phyloP scores from a whole-genome alignment of 345 rosid species.

The Microthlaspi erraticum region DNA sequence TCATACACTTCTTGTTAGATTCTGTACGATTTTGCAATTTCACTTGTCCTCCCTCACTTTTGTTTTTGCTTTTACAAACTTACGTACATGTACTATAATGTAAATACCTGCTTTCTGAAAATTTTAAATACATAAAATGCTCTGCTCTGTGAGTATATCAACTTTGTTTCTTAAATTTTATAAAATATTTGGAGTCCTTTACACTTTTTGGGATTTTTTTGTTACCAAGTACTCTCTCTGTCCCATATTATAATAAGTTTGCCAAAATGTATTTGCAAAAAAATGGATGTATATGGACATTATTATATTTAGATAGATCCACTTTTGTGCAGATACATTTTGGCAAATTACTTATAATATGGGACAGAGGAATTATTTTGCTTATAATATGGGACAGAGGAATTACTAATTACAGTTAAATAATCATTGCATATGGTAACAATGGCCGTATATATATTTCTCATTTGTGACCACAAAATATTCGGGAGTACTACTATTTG shows the following conservation, averaged over 20 bases:
- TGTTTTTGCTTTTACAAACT: background rate
- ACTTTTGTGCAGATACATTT: no score
- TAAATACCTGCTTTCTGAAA: background rate
- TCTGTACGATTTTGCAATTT: constrained; percentile 19
- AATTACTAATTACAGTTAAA: no score
- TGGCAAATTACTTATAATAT: no score
- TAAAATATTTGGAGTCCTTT: background rate
- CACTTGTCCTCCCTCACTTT: background rate
- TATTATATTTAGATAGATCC: no score
- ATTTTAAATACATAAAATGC: background rate
- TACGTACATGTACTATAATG: background rate
- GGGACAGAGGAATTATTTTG: no score
- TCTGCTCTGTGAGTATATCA: background rate
- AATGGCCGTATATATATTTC: background rate
- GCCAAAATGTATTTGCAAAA: no score
- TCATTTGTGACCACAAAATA: constrained; percentile 30
- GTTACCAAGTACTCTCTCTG: no score
- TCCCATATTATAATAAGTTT: no score
- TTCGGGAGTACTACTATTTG: constrained; percentile 5
- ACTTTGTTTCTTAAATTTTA: no score
- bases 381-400: no score
- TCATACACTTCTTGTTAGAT: constrained; percentile 16
- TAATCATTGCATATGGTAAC: no score
- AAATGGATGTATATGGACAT: no score
- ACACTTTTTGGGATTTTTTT: background rate